Evolutionary conservation across 176 grass and related monocot genomes (phyloP).

Genomic region (Zoysia japonica): DNA sequence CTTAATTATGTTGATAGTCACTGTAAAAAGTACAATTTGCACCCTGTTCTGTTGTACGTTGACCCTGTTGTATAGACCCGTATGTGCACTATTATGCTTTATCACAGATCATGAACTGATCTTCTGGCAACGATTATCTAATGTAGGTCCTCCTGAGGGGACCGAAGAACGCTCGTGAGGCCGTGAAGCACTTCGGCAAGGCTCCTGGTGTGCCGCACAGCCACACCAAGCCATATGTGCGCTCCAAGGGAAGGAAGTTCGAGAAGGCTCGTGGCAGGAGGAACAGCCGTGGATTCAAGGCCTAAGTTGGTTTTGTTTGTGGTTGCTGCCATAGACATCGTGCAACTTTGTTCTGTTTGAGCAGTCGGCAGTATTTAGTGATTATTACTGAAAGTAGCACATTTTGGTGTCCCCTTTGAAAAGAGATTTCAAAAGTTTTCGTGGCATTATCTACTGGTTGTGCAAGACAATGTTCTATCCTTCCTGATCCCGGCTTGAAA

Average conservation of each 20-base stretch:
- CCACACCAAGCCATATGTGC: conserved; percentile 77
- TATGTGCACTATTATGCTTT: background rate
- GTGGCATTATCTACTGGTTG: background rate
- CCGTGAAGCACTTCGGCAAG: conserved; percentile 67
- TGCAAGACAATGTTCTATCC: conserved; percentile 26
- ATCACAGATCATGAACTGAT: background rate
- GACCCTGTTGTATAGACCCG: too few relatives aligned
- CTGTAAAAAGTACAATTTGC: too few relatives aligned
- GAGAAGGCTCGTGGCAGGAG: conserved; percentile 73
- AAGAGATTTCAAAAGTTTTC: conserved; percentile 30
- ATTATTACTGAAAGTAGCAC: conserved; percentile 33
- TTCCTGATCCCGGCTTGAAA: background rate
- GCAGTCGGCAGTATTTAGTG: conserved; percentile 43
- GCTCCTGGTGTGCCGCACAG: conserved; percentile 81
- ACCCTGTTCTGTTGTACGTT: too few relatives aligned
- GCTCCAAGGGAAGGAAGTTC: conserved; percentile 77
- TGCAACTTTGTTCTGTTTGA: conserved; percentile 30
- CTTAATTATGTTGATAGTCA: background rate
- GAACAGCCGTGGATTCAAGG: conserved; percentile 83
- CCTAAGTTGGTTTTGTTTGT: conserved; percentile 23
- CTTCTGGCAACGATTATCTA: background rate
- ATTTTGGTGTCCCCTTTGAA: conserved; percentile 19
- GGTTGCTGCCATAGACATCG: background rate
- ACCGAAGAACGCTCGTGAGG: conserved; percentile 82
- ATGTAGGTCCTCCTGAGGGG: conserved; percentile 66